phyloP scores from a whole-genome alignment of 352 stramenopile species.

The Thalassiosira mediterranea region DNA sequence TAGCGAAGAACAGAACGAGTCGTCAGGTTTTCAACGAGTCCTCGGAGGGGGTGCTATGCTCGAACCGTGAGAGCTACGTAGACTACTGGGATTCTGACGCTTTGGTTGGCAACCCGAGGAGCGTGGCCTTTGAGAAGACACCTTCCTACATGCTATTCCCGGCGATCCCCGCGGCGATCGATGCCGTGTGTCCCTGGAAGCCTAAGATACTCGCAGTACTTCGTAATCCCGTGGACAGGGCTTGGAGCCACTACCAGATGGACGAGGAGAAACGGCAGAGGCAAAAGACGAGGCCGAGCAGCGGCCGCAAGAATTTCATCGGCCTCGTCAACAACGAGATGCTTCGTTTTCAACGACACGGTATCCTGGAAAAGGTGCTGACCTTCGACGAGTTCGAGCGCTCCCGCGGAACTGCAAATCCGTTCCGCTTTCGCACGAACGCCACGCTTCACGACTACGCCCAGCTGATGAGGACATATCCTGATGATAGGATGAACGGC shows the following conservation, averaged over 20 bases:
- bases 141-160: conserved; percentile 47
- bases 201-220: conserved; percentile 58
- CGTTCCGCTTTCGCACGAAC: conserved; percentile 13
- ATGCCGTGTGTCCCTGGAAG: conserved; percentile 29
- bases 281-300: background rate
- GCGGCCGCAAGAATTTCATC: conserved; percentile 24
- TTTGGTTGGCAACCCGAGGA: conserved; percentile 10
- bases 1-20: background rate
- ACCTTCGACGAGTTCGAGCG: conserved; percentile 21
- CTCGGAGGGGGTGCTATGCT: conserved; percentile 3
- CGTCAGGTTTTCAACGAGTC: background rate
- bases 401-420: background rate
- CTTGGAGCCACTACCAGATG: conserved; percentile 59
- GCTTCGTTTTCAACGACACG: conserved; percentile 9
- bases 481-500: conserved; percentile 4
- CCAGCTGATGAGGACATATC: conserved; percentile 18
- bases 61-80: background rate
- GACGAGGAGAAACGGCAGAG: background rate
- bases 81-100: conserved; percentile 5
- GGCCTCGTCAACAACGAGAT: conserved; percentile 45
- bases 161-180: conserved; percentile 24
- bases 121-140: conserved; percentile 55
- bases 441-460: conserved; percentile 6
- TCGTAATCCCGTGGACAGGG: conserved; percentile 59
- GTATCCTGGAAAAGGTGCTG: conserved; percentile 26